Evolutionary conservation across 2,329 filamentous ascomycete species (phyloP).

Genomic region (Domatiomyces catenatus): DNA sequence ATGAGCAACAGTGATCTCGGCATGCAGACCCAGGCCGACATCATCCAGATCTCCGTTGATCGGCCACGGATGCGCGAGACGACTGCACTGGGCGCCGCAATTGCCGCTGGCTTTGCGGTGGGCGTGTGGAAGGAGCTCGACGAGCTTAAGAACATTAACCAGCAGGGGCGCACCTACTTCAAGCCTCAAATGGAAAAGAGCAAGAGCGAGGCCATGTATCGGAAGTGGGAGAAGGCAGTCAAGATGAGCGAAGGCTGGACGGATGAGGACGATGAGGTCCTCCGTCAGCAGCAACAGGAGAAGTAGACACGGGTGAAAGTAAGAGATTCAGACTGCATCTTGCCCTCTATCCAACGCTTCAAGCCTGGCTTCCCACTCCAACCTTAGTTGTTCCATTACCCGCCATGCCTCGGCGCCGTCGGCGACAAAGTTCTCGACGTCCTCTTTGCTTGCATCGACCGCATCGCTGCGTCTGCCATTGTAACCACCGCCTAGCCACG

Average conservation of each 20-base stretch:
- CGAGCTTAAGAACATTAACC: slow-evolving; percentile 60
- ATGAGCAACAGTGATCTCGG: slow-evolving; percentile 65
- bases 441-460: slow-evolving; percentile 45
- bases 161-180: slow-evolving; percentile 53
- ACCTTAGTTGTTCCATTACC: slow-evolving; percentile 56
- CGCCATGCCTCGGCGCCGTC: slow-evolving; percentile 48
- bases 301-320: not conserved
- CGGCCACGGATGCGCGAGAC: slow-evolving; percentile 76
- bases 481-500: slow-evolving; percentile 34
- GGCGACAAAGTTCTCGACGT: slow-evolving; percentile 45
- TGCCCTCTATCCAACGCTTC: slow-evolving; percentile 23
- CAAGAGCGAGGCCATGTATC: slow-evolving; percentile 48
- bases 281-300: not conserved
- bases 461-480: slow-evolving; percentile 44
- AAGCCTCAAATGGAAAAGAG: slow-evolving; percentile 46
- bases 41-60: slow-evolving; percentile 69
- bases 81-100: slow-evolving; percentile 73
- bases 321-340: not conserved
- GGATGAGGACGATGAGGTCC: slow-evolving; percentile 8
- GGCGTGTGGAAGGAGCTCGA: slow-evolving; percentile 62
- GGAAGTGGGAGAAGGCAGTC: slow-evolving; percentile 60
- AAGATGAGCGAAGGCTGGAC: slow-evolving; percentile 65
- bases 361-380: slow-evolving; percentile 45
- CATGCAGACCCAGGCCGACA: slow-evolving; percentile 69
- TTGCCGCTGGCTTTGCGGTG: slow-evolving; percentile 70